phyloP scores from a whole-genome alignment of 2,329 filamentous ascomycete genomes.

The Fusarium udum region DNA sequence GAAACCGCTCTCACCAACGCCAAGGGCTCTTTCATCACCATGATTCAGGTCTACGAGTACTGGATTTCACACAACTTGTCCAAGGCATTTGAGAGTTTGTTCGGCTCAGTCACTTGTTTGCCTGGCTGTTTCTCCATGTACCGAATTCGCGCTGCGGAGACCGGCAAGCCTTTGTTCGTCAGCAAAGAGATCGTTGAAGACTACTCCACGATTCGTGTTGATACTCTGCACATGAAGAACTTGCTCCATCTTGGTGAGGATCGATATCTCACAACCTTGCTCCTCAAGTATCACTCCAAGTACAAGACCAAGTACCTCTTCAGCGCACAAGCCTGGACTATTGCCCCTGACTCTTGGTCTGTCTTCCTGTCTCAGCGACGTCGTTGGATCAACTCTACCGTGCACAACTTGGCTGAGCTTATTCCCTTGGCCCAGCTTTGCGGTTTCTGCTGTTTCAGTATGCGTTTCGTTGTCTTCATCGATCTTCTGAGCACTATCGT shows the following conservation, averaged over 20 bases:
- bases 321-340: conserved; percentile 93
- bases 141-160: conserved; percentile 91
- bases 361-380: conserved; percentile 98
- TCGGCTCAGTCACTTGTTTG: conserved; percentile 96
- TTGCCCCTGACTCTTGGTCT: conserved; percentile 91
- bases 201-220: conserved; percentile 93
- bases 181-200: conserved; percentile 88
- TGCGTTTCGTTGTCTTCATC: conserved; percentile 97
- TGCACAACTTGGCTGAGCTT: conserved; percentile 96
- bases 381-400: conserved; percentile 99
- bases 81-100: conserved; percentile 97
- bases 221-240: conserved; percentile 99
- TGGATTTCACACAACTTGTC: conserved; percentile 98
- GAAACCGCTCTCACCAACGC: conserved; percentile 94
- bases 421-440: conserved; percentile 94
- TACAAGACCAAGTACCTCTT: conserved; percentile 99
- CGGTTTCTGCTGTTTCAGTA: conserved; percentile 99
- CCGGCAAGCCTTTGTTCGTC: conserved; percentile 94
- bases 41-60: conserved; percentile 99
- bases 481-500: conserved; percentile 92
- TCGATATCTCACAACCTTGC: conserved; percentile 93
- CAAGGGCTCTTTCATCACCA: conserved; percentile 92
- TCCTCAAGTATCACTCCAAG: conserved; percentile 89
- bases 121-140: conserved; percentile 99
- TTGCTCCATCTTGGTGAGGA: conserved; percentile 95